Evolutionary conservation across 495 filamentous ascomycete genomes (phyloP).

Genomic region (Penicillium roqueforti): DNA sequence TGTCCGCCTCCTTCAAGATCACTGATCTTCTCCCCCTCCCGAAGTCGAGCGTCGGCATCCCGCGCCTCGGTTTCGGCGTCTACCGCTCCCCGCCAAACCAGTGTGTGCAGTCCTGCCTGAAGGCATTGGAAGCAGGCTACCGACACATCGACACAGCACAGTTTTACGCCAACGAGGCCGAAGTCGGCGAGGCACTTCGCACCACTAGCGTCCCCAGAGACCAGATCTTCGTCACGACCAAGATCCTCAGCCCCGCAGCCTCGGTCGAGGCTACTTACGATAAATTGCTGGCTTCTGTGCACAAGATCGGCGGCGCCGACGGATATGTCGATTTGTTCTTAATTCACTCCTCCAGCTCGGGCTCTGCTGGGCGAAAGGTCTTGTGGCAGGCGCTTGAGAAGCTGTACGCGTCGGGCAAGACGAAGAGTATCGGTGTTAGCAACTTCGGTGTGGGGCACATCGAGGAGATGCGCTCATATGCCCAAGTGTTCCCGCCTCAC

Average conservation of each 20-base stretch:
- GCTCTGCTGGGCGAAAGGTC: constrained; percentile 49
- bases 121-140: constrained; percentile 61
- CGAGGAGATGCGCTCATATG: constrained; percentile 58
- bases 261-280: constrained; percentile 56
- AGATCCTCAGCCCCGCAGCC: constrained; percentile 56
- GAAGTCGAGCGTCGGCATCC: constrained; percentile 52
- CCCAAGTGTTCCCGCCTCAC: constrained; percentile 59
- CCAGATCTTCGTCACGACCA: constrained; percentile 64
- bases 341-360: constrained; percentile 59
- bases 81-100: constrained; percentile 52
- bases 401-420: constrained; percentile 52
- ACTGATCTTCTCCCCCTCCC: constrained; percentile 52
- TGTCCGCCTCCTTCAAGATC: constrained; percentile 44
- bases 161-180: constrained; percentile 62
- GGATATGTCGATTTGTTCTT: constrained; percentile 70
- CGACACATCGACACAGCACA: constrained; percentile 72
- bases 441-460: constrained; percentile 63
- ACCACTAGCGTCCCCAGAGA: constrained; percentile 50
- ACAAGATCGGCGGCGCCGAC: constrained; percentile 54
- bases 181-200: constrained; percentile 61
- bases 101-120: constrained; percentile 53
- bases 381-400: constrained; percentile 65
- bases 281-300: constrained; percentile 55
- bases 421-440: constrained; percentile 64
- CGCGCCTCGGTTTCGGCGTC: constrained; percentile 71